Evolutionary conservation across 306 rosid genomes (phyloP), one percentile per base, ranked within the genome.

Genomic region (Quercus wislizeni): DNA sequence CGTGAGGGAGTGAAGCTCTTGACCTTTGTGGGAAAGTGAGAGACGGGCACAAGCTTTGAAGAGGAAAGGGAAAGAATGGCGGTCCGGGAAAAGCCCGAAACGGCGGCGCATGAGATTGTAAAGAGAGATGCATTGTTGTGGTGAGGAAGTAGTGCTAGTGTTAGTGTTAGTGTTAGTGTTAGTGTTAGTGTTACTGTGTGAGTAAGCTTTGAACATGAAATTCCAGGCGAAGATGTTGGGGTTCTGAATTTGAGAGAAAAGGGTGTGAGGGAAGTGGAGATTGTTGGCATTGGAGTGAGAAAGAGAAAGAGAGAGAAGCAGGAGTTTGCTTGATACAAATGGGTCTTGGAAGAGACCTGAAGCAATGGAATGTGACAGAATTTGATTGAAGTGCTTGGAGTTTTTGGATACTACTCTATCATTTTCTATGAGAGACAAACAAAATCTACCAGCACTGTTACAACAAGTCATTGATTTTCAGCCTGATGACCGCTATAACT

Each of bases 221-320:
- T 79, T 72, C 77, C 82, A 71, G 25, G 82, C 82, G 62, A 79
- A 79, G 72, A 59, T 23, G 61, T 79, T 79, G 19, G 82, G 82
- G 77, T 59, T 61, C 23, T 72, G 72, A 18, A 79, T 79, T 17
- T 59, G 77, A 14, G 68, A 71, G 77, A 79, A 79, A 63, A 79
- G 30, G 30, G 77, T 43, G 9, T 27, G 73, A 31, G 82, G 51
- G 69, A 72, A 59, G 13, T 19, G 62, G 15, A 73, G 76, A 54
- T 51, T 4, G 12, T 28, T 41, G 46, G 46, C 61, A 54, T 51
- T 52, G 54, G 54, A 49, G 28, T 59, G 63, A 31, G 3, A 21
- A 55, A 10, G 52, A 9, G 77, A 33, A 71, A 79, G 70, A 30
- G 82, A 71, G 38, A 12, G 54, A 43, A 79, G 72, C 4, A 72